Base-by-base conservation (phyloP, 768 basidiomycete genomes). In the Panaeolus papilionaceus region DNA sequence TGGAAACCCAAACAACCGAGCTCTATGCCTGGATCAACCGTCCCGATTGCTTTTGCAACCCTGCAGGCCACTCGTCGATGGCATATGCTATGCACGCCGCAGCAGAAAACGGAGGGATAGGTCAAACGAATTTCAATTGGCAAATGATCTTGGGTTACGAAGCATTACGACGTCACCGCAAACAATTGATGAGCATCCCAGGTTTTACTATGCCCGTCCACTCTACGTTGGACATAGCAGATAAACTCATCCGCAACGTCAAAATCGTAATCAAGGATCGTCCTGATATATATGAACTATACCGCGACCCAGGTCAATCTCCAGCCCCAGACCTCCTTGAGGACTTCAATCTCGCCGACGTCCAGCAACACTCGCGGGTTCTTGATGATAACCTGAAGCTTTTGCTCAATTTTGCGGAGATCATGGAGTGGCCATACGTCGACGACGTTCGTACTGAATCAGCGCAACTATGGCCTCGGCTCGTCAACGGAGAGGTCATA, bases 111-210 rank as follows among this genome's bases (percentile, higher is more conserved):
- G 28, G 54, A 9, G 54, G 26, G 8, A 58, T 58, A 4, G 54
- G 54, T 18, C 54, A 28, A 33, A 37, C 33, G 28, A 33, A 58
- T 33, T 58, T 58, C 16, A 6, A 9, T 12, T 58, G 54, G 54
- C 28, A 58, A 58, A 58, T 58, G 54, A 16, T 58, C 16, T 4
- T 51, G n/a, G 47, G 47, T 4, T 51, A 51, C 18, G 47, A 51
- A 51, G 47, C 47, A 51, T 51, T 51, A 51, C 47, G 47, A 20
- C 54, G 54, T 18, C 54, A 58, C 14, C 54, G 54, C 54, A 58
- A 33, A 33, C 54, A 58, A 28, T n/a, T 58, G 9, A 58, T 58
- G 54, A 16, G 33, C 4, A 58, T 37, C 26, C 9, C 54, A 58
- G 54, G 54, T 28, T 16, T 58, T 7, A 58, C 54, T 1, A 58